Conservation (phyloP, 2,329 filamentous ascomycete genomes). For the Elsinoe fawcettii region DNA sequence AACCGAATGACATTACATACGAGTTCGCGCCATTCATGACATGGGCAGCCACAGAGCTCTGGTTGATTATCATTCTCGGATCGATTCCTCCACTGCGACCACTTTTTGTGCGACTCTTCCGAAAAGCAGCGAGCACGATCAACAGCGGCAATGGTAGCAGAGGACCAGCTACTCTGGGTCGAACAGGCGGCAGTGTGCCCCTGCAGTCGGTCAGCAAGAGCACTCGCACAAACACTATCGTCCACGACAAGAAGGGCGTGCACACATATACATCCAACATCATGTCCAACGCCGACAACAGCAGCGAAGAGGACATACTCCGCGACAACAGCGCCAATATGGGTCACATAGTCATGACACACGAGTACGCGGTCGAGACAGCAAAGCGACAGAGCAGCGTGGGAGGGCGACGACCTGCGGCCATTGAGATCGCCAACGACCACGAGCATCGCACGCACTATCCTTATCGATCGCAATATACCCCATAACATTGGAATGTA, state of each 20-base stretch:
- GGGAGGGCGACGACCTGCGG: not conserved
- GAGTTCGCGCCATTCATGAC: conserved; percentile 12
- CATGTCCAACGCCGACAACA: conserved; percentile 9
- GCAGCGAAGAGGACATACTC: conserved; percentile 9
- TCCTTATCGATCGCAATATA: conserved; percentile 8
- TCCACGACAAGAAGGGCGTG: conserved; percentile 4
- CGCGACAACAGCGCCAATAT: conserved; percentile 4
- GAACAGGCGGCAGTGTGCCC: conserved; percentile 1
- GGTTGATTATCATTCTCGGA: conserved; percentile 16
- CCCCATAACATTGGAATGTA: not conserved
- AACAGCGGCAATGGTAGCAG: not conserved
- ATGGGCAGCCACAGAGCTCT: conserved; percentile 13
- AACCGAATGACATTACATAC: conserved; percentile 8
- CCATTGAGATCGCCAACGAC: not conserved
- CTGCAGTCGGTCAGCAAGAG: conserved; percentile 6
- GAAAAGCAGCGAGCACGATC: conserved; percentile 6
- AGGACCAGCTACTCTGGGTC: not conserved
- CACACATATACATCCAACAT: conserved; percentile 6
- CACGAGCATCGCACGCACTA: conserved; percentile 6
- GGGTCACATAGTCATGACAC: conserved; percentile 12
- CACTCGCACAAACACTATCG: not conserved
- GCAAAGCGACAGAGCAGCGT: conserved; percentile 5
- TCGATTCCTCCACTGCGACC: conserved; percentile 15
- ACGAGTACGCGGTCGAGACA: conserved; percentile 9
- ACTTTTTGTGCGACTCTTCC: conserved; percentile 13